Base-by-base conservation (phyloP, 768 basidiomycete genomes). In the Dioszegia crocea region DNA sequence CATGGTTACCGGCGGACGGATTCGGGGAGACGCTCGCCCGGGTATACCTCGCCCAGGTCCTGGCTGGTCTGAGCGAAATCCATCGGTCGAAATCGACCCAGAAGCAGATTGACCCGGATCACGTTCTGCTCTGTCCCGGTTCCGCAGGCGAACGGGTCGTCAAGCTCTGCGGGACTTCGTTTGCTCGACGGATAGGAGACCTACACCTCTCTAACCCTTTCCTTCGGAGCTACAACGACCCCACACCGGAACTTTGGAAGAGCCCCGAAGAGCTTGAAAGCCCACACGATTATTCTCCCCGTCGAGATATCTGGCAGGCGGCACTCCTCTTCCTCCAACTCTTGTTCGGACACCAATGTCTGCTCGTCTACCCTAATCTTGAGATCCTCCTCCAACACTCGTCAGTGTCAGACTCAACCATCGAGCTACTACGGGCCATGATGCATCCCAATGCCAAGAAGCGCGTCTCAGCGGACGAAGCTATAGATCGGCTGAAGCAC, bases 161-260 rank as follows among this genome's bases (percentile, higher is more conserved):
- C 70, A 92, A 91, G 72, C 76, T 96, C 2, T 83, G 84, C 19
- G 86, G 85, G 63, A 84, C 85, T 2, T 84, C 81, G 16, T 96
- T 86, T 71, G 82, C 86, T 63, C 84, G 84, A 4, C 83, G 83
- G 0, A 80, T 97, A 30, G 79, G 86, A 24, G 91, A 94, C 70
- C 78, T 92, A 30, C 87, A 94, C 68, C 81, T 85, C 17, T 94
- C 92, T 2, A 91, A 96, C 66, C 84, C 86, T 0, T 89, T 94
- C 64, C 76, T 71, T 2, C 60, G 67, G 19, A 60, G 57, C 29
- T 52, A 62, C 16, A 75, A 79, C 24, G 64, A 68, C 24, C 64
- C 47, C 27, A 67, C 78, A 12, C 79, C 81, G 43, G 74, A 81
- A 76, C 64, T 79, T 77, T 77, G 87, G 87, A 77, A 26, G n/a